Base-by-base conservation (phyloP, 352 stramenopile species). In the Phytophthora idaei region DNA sequence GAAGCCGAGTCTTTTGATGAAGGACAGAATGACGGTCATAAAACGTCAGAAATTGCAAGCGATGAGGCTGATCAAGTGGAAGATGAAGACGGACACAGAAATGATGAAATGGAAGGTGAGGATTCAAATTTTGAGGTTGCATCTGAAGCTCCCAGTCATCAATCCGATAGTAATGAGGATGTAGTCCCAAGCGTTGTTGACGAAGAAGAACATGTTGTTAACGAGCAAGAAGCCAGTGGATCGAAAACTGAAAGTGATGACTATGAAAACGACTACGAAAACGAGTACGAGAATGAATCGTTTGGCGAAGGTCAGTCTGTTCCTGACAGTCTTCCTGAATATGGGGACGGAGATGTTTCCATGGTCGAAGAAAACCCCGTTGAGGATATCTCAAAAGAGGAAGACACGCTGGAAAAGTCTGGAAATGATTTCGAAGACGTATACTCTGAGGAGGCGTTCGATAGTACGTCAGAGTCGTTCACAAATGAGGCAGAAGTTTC, bases 271-370 rank as follows among this genome's bases (percentile, higher is more conserved):
- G 67, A 69, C 8, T 75, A 72, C 10, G 71, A 73, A 39, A 57
- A 74, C 25, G 74, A 77, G 7, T 82, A 85, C 27, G 67, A 73
- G n/a, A 73, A 86, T 31, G 81, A 86, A 31, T 79, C 74, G 6
- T 90, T 88, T 39, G 77, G 79, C 21, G 72, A 74, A 41, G 69
- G 25, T 11, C 64, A 76, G 3, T 71, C 69, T 17, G 21, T 21
- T 21, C 21, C 21, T 21, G 21, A 21, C 21, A 21, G 21, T 21
- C 21, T 21, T 21, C 21, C 21, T 21, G 21, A 21, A 21, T 21
- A 21, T 21, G 21, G 21, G 21, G 21, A 21, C 21, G 21, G 21
- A 21, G 21, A 21, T 21, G 21, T 21, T 21, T 21, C 21, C 21
- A 21, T 21, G 1, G 21, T 21, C 21, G 21, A 21, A 21, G 21